Evolutionary conservation across 257 asterid species (phyloP).

Genomic region (Jacaranda mimosifolia): DNA sequence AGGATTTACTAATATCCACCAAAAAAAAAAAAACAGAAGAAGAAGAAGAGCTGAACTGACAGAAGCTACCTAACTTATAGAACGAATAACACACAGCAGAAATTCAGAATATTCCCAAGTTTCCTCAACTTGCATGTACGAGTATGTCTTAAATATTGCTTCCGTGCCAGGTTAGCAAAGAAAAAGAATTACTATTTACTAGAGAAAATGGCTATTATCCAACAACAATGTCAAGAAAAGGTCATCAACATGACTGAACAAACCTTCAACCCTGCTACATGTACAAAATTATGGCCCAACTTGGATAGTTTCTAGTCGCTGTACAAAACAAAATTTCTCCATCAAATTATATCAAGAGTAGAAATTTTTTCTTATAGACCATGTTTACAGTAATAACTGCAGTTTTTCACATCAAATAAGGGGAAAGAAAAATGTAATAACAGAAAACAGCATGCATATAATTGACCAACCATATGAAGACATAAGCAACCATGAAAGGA

Average conservation of each 20-base stretch:
- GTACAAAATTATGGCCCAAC: constrained; percentile 30
- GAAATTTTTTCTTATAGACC: constrained; percentile 19
- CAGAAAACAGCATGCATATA: constrained; percentile 1
- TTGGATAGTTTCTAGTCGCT: constrained; percentile 27
- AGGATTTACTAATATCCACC: constrained; percentile 33
- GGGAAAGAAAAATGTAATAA: not conserved
- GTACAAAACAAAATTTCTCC: not conserved
- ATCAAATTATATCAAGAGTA: constrained; percentile 26
- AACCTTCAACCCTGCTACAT: constrained; percentile 33
- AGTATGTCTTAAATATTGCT: constrained; percentile 21
- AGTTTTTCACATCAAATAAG: constrained; percentile 22
- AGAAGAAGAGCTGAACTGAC: constrained; percentile 18
- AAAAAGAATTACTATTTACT: not conserved
- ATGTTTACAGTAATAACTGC: not conserved
- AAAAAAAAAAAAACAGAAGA: no score
- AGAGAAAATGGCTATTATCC: not conserved
- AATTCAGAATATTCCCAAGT: not conserved
- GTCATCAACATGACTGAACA: constrained; percentile 31
- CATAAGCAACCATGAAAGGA: not conserved
- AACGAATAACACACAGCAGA: constrained; percentile 31
- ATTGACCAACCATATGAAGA: not conserved
- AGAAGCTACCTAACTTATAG: constrained; percentile 28
- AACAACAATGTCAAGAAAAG: constrained; percentile 6
- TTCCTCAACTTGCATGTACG: constrained; percentile 25
- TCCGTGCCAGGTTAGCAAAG: not conserved